Evolutionary conservation across 495 filamentous ascomycete species (phyloP).

Genomic region (Letharia lupina): DNA sequence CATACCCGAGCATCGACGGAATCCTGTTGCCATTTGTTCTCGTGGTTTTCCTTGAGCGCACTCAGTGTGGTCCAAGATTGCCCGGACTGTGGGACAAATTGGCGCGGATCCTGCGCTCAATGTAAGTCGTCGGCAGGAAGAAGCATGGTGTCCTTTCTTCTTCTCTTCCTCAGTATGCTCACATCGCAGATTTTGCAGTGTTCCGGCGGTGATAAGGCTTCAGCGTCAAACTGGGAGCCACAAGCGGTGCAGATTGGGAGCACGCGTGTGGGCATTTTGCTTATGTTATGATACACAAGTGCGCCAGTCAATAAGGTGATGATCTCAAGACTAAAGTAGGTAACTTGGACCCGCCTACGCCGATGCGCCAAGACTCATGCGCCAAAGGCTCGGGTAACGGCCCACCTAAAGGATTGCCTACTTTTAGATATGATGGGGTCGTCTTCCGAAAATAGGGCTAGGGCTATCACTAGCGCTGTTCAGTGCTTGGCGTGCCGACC

Average conservation of each 20-base stretch:
- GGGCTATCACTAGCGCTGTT: no score
- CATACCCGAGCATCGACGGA: constrained; percentile 34
- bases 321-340: no score
- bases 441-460: no score
- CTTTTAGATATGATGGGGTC: no score
- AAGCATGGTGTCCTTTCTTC: background rate
- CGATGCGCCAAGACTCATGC: no score
- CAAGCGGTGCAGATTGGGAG: constrained; percentile 23
- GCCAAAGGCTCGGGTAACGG: no score
- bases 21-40: constrained; percentile 37
- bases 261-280: background rate
- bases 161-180: constrained; percentile 16
- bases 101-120: constrained; percentile 46
- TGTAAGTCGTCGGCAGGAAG: background rate
- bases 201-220: constrained; percentile 30
- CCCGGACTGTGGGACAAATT: constrained; percentile 55
- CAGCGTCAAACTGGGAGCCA: constrained; percentile 15
- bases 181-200: constrained; percentile 71
- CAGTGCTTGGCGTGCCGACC: no score
- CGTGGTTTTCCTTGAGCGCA: constrained; percentile 29
- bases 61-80: constrained; percentile 52
- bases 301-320: no score
- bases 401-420: no score
- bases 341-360: no score
- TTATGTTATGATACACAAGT: background rate